Percentiles rank a stretch among this genome's conserved stretches.
Evolutionary conservation across 2,329 filamentous ascomycete species (phyloP).

Genomic region (Coleophoma cylindrospora): DNA sequence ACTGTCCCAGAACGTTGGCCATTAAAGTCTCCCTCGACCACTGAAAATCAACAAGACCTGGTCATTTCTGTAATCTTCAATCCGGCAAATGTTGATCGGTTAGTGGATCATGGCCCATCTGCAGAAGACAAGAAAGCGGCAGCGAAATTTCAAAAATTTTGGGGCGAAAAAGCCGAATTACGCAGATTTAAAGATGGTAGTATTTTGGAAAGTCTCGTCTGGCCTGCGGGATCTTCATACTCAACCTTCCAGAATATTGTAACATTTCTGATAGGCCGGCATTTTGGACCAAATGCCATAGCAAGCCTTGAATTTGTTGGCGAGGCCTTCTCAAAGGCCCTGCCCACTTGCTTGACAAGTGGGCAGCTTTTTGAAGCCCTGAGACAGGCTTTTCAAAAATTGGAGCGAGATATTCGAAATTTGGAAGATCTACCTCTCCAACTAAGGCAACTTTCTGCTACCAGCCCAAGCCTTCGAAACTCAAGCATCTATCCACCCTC

Average conservation of each 20-base stretch:
- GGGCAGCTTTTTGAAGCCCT: conserved; percentile 60
- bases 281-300: conserved; percentile 54
- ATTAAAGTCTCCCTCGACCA: conserved; percentile 31
- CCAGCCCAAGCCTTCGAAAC: conserved; percentile 69
- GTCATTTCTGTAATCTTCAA: conserved; percentile 69
- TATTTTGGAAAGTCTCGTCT: conserved; percentile 88
- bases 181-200: conserved; percentile 93
- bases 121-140: conserved; percentile 83
- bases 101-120: conserved; percentile 82
- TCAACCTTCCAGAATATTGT: conserved; percentile 78
- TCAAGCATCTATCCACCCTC: conserved; percentile 55
- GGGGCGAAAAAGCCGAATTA: conserved; percentile 90
- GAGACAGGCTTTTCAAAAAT: conserved; percentile 62
- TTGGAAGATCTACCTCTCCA: conserved; percentile 85
- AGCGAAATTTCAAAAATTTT: conserved; percentile 79
- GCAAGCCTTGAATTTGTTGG: conserved; percentile 34
- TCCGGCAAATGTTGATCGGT: conserved; percentile 63
- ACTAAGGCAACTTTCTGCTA: conserved; percentile 72
- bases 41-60: conserved; percentile 34
- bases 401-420: conserved; percentile 72
- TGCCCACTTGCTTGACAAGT: conserved; percentile 30
- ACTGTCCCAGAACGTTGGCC: conserved; percentile 38
- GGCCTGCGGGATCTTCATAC: conserved; percentile 58
- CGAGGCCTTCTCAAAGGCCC: conserved; percentile 37
- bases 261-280: conserved; percentile 62